Evolutionary conservation across 2,329 filamentous ascomycete genomes (phyloP).

Genomic region (Claviceps monticola): DNA sequence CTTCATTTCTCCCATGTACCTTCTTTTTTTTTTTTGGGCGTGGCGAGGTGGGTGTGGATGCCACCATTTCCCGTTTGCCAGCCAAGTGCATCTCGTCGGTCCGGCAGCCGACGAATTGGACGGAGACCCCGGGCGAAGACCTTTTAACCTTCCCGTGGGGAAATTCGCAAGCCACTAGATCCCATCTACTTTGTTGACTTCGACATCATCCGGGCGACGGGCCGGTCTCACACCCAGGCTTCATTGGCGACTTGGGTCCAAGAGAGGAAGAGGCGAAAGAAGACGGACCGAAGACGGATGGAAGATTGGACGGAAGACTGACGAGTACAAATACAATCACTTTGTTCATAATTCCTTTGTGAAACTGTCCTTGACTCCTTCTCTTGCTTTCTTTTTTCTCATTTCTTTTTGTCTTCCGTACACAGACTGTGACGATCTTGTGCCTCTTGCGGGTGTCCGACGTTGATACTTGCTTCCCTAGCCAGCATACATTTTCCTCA

Average conservation of each 20-base stretch:
- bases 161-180: not conserved
- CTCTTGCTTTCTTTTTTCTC: not conserved
- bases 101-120: conserved; percentile 5
- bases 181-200: not conserved
- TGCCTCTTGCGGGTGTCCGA: too few species aligned
- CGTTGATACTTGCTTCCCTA: too few species aligned
- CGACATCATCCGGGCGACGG: not conserved
- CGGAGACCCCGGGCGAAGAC: not conserved
- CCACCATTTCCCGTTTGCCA: not conserved
- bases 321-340: not conserved
- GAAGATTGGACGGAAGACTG: not conserved
- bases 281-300: not conserved
- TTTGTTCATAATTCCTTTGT: not conserved
- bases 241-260: not conserved
- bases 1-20: too few species aligned
- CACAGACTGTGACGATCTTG: not conserved
- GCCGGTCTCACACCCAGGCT: not conserved
- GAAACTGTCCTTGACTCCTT: too few species aligned
- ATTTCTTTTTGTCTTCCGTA: not conserved
- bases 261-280: not conserved
- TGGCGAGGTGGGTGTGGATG: not conserved
- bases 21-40: not conserved
- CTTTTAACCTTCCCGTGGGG: not conserved
- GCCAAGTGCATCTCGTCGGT: conserved; percentile 1
- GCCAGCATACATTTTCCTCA: too few species aligned